Evolutionary conservation across 805 yeast species (phyloP), one percentile per base, ranked within the genome.

Genomic region (Teunomyces cretensis): DNA sequence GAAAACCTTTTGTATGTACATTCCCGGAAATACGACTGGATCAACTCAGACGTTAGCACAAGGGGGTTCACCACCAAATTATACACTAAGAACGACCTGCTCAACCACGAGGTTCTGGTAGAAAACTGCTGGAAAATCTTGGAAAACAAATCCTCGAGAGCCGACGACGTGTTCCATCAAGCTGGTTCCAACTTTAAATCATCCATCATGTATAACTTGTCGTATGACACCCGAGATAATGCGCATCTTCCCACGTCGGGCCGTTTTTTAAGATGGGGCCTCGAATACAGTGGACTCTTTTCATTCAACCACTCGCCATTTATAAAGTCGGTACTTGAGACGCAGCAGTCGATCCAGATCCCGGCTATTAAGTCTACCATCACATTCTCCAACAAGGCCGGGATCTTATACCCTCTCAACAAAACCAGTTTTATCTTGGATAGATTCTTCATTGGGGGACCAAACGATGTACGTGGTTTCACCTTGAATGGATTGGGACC

Each of bases 401-500:
- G 77, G 1, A 36, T 65, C 0, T 55, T 72, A 31, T 57, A 55
- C 43, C 54, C 65, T 1, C 51, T 57, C 6, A 39, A 33, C 5
- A 52, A 51, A 2, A 35, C 49, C 49, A 2, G 50, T 70, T 11
- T 65, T 51, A 62, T 79, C 6, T 65, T 79, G 63, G 84, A 80
- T 56, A 62, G 80, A 38, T 79, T 78, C 46, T 76, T 72, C 53
- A 62, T 74, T 2, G 84, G 84, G n/a, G 84, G 84, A 1, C 78
- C 84, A 9, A 79, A 79, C 51, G 84, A 79, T 49, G 71, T 80
- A 7, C 65, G 84, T 36, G 75, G 83, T 1, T 80, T 78, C 52
- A 57, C 64, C 9, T 54, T 78, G 47, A 73, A 79, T 35, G 83
- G 83, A 1, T 51, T 79, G 35, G 84, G 84, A 0, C 84, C 84